phyloP scores from a whole-genome alignment of 2,329 filamentous ascomycete genomes.

The Aurifilum marmelostoma region DNA sequence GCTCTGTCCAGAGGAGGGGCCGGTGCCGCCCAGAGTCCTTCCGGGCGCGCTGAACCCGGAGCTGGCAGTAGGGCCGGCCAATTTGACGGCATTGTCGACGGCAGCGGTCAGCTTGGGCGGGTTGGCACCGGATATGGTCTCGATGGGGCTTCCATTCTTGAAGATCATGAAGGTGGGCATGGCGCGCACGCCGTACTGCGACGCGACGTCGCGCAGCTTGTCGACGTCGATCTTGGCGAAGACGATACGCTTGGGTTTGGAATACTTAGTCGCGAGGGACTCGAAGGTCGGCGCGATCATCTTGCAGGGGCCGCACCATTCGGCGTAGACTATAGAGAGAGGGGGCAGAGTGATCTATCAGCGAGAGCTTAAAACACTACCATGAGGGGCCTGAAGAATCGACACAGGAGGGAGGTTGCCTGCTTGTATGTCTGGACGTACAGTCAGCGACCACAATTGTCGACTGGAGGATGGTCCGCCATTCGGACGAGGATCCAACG shows the following conservation, averaged over 20 bases:
- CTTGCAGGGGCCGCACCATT: constrained; percentile 95
- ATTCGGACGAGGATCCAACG: constrained; percentile 71
- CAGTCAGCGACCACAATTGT: constrained; percentile 87
- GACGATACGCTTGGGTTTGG: constrained; percentile 79
- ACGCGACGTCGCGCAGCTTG: constrained; percentile 74
- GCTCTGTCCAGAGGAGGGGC: constrained; percentile 33
- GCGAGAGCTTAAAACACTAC: constrained; percentile 25
- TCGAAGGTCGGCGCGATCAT: constrained; percentile 89
- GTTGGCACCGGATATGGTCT: constrained; percentile 83
- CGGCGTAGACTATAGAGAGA: constrained; percentile 74
- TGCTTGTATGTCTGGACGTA: constrained; percentile 50
- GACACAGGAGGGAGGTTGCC: not conserved
- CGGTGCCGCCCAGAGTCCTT: constrained; percentile 57
- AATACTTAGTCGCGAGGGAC: constrained; percentile 76
- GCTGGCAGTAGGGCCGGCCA: constrained; percentile 48
- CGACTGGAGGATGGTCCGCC: constrained; percentile 70
- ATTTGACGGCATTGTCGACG: constrained; percentile 70
- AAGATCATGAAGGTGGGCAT: constrained; percentile 97
- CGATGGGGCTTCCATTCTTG: constrained; percentile 71
- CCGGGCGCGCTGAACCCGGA: constrained; percentile 59
- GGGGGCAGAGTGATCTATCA: constrained; percentile 30
- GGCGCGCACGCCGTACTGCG: constrained; percentile 77
- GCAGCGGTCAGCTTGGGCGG: constrained; percentile 73
- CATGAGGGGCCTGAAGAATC: constrained; percentile 29
- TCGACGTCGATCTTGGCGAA: constrained; percentile 95